A percentile compares a stretch with the other conserved stretches of the same genome.
Evolutionary conservation across 1,284 basidiomycete genomes (phyloP).

Genomic region (Amylostereum areolatum): DNA sequence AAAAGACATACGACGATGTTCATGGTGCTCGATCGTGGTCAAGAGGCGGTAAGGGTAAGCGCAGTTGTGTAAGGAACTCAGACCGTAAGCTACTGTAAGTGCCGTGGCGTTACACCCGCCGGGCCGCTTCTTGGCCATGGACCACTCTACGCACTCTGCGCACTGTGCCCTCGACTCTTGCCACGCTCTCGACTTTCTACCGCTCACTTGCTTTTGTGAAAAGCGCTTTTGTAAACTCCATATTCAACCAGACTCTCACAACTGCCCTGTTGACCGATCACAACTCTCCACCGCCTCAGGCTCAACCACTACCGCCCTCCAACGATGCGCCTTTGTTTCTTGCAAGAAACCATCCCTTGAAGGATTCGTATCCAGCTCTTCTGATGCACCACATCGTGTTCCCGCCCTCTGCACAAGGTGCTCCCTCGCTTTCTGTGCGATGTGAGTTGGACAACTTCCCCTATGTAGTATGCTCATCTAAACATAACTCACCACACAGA

Average conservation of each 20-base stretch:
- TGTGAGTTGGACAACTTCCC: constrained; percentile 30
- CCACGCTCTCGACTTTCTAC: constrained; percentile 56
- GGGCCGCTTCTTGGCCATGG: no score
- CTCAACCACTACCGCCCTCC: constrained; percentile 24
- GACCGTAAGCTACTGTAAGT: background rate
- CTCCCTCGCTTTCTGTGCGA: constrained; percentile 51
- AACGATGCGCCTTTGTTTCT: constrained; percentile 40
- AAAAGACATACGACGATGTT: constrained; percentile 60
- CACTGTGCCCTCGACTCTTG: constrained; percentile 49
- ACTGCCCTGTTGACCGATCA: constrained; percentile 32
- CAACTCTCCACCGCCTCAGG: constrained; percentile 4
- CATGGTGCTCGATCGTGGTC: constrained; percentile 34
- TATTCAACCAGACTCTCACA: constrained; percentile 50
- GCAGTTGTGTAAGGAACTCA: background rate
- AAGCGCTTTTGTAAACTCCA: constrained; percentile 52
- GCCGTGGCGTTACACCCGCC: no score
- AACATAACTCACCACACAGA: constrained; percentile 25
- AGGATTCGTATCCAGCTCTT: constrained; percentile 24
- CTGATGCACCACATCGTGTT: constrained; percentile 21
- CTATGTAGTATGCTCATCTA: background rate
- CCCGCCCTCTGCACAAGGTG: constrained; percentile 47
- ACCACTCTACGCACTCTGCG: constrained; percentile 12
- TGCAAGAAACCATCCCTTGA: constrained; percentile 55
- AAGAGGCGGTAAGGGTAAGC: constrained; percentile 9
- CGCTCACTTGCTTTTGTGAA: constrained; percentile 53